Conservation (phyloP, 2,329 filamentous ascomycete genomes). For the Fusarium sp. region DNA sequence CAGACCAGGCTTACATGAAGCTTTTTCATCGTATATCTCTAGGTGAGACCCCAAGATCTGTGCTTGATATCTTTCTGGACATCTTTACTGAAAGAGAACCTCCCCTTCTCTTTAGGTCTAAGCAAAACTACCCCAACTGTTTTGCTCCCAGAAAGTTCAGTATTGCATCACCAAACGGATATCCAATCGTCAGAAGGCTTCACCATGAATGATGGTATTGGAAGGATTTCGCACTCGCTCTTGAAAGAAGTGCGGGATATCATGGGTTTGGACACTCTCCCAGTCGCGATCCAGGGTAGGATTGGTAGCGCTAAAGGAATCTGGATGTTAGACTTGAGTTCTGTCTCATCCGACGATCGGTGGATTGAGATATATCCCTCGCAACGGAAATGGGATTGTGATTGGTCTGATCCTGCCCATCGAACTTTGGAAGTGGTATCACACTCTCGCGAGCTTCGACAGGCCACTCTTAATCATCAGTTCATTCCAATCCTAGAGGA, state of each 20-base stretch:
- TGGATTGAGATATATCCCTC: slow-evolving; percentile 4
- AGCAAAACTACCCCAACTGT: not conserved
- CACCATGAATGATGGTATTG: slow-evolving; percentile 2
- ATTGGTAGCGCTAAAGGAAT: slow-evolving; percentile 10
- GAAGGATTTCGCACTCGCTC: not conserved
- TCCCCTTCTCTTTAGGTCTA: not conserved
- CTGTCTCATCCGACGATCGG: not conserved
- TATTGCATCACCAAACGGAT: not conserved
- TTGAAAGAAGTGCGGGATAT: not conserved
- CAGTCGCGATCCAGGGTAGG: slow-evolving; percentile 1
- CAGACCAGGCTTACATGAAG: not conserved
- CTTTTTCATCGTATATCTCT: slow-evolving; percentile 1
- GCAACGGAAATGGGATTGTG: not conserved
- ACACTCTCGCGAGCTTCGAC: not conserved
- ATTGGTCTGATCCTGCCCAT: slow-evolving; percentile 1
- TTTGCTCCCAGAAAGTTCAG: not conserved
- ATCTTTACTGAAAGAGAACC: too few species aligned
- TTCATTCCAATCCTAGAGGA: slow-evolving; percentile 1
- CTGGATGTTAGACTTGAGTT: not conserved
- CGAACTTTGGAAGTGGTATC: slow-evolving; percentile 1
- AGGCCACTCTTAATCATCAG: not conserved
- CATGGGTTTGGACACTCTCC: not conserved
- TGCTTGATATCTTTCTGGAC: too few species aligned
- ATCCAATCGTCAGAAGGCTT: not conserved
- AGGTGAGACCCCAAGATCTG: not conserved